Evolutionary conservation across 306 rosid genomes (phyloP), one percentile per base, ranked within the genome.

Genomic region (Vachellia pachyceras): DNA sequence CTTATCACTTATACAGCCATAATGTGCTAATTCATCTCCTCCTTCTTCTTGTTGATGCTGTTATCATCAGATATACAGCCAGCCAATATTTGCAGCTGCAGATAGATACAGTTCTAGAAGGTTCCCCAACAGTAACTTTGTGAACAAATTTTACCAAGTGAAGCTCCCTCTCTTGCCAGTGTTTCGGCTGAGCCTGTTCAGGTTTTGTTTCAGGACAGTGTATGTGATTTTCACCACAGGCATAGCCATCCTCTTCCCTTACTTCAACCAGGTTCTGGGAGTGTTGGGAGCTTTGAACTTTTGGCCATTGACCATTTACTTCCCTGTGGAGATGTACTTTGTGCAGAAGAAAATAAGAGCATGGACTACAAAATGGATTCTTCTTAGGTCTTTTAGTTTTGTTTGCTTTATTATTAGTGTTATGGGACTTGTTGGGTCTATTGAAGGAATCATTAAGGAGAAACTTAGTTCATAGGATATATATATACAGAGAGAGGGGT

Each of bases 321-420:
- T 94, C 73, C 97, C 98, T 0, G 94, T 94, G 47, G 95, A 94
- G 77, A 92, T 94, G 98, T 89, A 92, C 86, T 85, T 91, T 77
- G 85, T 86, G 65, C 98, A 88, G 77, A 92, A 87, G 85, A 91
- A 86, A 78, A 80, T 91, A 47, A 86, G 77, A 47, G 82, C 90
- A 58, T 94, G 95, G 97, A 87, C 97, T 18, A 85, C 23, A 58
- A 81, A 84, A 85, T 94, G 98, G 98, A 33, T 90, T 78, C 37
- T 82, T 45, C 87, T 94, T n/a, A 80, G 89, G 55, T 46, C 74
- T 0, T 91, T 94, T 83, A 90, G 97, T 85, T 75, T 86, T 69
- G 52, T 80, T 79, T 92, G 98, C 88, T 90, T 92, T 52, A 44
- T 91, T 58, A 86, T 91, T 10, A 72, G 97, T 14, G 49, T 89